phyloP scores from a whole-genome alignment of 2,329 filamentous ascomycete genomes.

The Westerdykella aurantiaca region DNA sequence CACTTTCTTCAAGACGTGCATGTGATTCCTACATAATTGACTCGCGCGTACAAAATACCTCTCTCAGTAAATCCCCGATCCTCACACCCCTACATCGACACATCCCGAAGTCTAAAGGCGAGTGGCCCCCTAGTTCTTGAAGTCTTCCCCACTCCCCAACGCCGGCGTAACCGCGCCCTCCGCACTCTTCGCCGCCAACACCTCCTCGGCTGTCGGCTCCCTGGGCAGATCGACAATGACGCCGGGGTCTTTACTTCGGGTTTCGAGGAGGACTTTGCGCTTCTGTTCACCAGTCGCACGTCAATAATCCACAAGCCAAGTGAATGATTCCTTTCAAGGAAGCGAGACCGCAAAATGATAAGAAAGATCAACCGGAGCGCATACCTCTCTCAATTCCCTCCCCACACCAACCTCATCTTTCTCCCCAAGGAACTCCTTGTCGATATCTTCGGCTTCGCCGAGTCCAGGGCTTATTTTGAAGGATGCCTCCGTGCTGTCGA shows the following conservation, averaged over 20 bases:
- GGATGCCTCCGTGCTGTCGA: slow-evolving; percentile 23
- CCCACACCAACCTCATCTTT: slow-evolving; percentile 12
- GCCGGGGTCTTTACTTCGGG: slow-evolving; percentile 38
- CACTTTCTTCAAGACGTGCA: too few relatives aligned
- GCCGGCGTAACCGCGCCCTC: slow-evolving; percentile 11
- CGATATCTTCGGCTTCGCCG: slow-evolving; percentile 24
- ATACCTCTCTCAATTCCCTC: slow-evolving; percentile 21
- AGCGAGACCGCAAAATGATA: background rate
- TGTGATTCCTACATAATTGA: too few relatives aligned
- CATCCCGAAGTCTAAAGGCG: background rate
- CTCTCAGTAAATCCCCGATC: too few relatives aligned
- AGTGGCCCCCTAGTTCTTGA: background rate
- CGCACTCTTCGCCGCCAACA: slow-evolving; percentile 29
- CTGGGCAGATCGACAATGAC: slow-evolving; percentile 44
- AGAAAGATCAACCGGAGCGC: background rate
- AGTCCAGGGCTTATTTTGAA: slow-evolving; percentile 11
- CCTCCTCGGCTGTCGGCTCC: slow-evolving; percentile 41
- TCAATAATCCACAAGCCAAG: too few relatives aligned
- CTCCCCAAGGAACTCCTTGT: slow-evolving; percentile 25
- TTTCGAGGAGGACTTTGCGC: slow-evolving; percentile 33
- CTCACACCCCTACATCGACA: too few relatives aligned
- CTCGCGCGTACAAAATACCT: too few relatives aligned
- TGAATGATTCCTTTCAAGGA: background rate
- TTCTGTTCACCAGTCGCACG: slow-evolving; percentile 25
- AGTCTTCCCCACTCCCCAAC: slow-evolving; percentile 2